Base-by-base conservation (phyloP, 75 land plant genomes). In the Pinus tabuliformis region DNA sequence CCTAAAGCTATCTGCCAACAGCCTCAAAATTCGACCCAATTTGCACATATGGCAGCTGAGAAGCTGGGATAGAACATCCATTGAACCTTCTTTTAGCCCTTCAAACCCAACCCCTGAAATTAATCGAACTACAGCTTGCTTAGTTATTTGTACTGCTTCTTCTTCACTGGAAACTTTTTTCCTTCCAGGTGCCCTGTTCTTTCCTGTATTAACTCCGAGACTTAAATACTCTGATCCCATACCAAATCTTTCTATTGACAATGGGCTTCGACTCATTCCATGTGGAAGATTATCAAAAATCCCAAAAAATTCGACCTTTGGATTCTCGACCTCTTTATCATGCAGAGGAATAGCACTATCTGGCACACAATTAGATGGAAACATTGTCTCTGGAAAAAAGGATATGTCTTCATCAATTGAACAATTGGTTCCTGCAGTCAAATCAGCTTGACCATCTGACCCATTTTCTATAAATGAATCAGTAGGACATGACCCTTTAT, bases 311-410 rank as follows among this genome's bases (percentile, higher is more conserved):
- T 88, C 84, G 17, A 79, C n/a, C 62, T 73, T 86, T 52, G 18
- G 73, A 3, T 58, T 84, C n/a, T 84, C 80, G 30, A 73, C 78
- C 12, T 26, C 49, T 56, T 52, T 54, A 72, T 3, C 73, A 60
- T 21, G 12, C 37, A 73, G 73, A 3, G 86, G 81, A 54, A 89
- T 76, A n/a, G 94, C 86, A 76, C 74, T 88, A 57, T 91, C 94
- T 57, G 96, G 96, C 11, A 93, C 90, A 86, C 87, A 88, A 65
- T 93, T 91, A 75, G 80, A 73, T 42, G 81, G 79, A 83, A 87
- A 89, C 83, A 85, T 83, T 8, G 78, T 75, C 58, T 93, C 96
- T 18, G 94, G 96, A 37, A 93, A 84, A 72, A 93, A 83, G 28
- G 39, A 73, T 22, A 58, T 56, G 26, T 86, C 89, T 62, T 89